Conservation (phyloP, 1,284 basidiomycete genomes). For the Cystobasidium slooffiae region DNA sequence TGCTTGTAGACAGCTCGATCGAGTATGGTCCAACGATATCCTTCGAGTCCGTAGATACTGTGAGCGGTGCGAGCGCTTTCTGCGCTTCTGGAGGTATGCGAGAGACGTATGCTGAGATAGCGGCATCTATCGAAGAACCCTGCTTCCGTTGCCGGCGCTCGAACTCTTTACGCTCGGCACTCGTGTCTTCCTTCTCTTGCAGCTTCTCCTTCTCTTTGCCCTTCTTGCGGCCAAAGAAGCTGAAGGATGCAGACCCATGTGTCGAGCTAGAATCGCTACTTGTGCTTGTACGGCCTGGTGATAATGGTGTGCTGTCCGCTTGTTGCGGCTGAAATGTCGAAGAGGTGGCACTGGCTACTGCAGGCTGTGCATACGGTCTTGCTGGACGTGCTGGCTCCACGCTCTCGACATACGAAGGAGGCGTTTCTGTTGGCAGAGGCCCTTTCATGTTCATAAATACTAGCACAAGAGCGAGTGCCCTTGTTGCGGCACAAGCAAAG, state of each 20-base stretch:
- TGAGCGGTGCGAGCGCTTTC: constrained; percentile 42
- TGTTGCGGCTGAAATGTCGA: neutral
- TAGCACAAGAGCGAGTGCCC: neutral
- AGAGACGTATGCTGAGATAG: neutral
- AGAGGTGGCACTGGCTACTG: neutral
- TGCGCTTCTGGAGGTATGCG: constrained; percentile 38
- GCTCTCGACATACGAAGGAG: constrained; percentile 31
- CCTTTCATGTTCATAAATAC: neutral
- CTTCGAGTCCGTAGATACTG: constrained; percentile 26
- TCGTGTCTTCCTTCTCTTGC: constrained; percentile 12
- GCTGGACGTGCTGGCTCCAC: constrained; percentile 7
- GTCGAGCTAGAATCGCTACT: constrained; percentile 15
- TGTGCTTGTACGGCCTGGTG: constrained; percentile 21
- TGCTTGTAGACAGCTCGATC: constrained; percentile 21
- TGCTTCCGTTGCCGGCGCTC: constrained; percentile 7
- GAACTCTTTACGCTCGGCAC: constrained; percentile 26
- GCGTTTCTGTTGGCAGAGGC: neutral
- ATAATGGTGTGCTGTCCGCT: neutral
- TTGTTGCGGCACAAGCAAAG: neutral
- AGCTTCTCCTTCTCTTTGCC: constrained; percentile 22
- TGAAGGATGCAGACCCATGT: constrained; percentile 3
- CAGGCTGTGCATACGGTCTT: neutral
- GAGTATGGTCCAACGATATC: constrained; percentile 29
- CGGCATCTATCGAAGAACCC: constrained; percentile 14
- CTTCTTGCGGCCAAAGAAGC: constrained; percentile 16